Percentiles rank a stretch among this genome's conserved stretches.
phyloP scores from a whole-genome alignment of 495 filamentous ascomycete species.

The Peziza echinospora region DNA sequence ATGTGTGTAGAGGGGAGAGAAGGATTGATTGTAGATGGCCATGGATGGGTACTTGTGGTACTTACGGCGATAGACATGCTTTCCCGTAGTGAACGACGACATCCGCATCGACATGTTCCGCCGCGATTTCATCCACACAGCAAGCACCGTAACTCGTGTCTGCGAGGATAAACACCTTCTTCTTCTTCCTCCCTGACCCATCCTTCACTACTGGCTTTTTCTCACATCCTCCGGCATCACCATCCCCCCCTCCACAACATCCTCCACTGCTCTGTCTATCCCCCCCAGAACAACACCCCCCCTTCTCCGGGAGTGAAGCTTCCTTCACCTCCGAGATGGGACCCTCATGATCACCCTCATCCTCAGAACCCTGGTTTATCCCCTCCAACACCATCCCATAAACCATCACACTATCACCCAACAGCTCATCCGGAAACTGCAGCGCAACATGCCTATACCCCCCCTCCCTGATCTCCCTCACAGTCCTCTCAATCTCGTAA shows the following conservation, averaged over 20 bases:
- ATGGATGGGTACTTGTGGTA: not conserved
- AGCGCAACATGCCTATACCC: slow-evolving; percentile 61
- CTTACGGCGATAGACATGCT: slow-evolving; percentile 58
- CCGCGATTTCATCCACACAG: slow-evolving; percentile 92
- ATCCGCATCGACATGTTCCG: slow-evolving; percentile 79
- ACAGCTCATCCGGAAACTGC: slow-evolving; percentile 85
- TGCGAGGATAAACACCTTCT: slow-evolving; percentile 62
- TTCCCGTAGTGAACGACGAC: slow-evolving; percentile 89
- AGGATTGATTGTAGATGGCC: too few relatives aligned
- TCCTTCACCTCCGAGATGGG: not conserved
- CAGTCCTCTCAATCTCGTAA: slow-evolving; percentile 73
- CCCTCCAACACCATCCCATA: slow-evolving; percentile 43
- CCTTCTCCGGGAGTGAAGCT: too few relatives aligned
- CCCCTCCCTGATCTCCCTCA: slow-evolving; percentile 45
- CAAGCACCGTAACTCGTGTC: slow-evolving; percentile 95
- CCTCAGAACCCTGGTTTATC: slow-evolving; percentile 25
- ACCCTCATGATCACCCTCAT: not conserved
- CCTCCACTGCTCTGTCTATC: slow-evolving; percentile 7
- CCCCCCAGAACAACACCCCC: slow-evolving; percentile 1
- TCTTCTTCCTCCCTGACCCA: slow-evolving; percentile 17
- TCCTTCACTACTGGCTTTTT: not conserved
- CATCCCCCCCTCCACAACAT: slow-evolving; percentile 3
- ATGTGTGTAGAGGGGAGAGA: slow-evolving; percentile 62
- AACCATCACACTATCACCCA: slow-evolving; percentile 65
- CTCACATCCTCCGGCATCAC: not conserved